phyloP scores from a whole-genome alignment of 2,329 filamentous ascomycete genomes.

The Plectosphaerella sp. region DNA sequence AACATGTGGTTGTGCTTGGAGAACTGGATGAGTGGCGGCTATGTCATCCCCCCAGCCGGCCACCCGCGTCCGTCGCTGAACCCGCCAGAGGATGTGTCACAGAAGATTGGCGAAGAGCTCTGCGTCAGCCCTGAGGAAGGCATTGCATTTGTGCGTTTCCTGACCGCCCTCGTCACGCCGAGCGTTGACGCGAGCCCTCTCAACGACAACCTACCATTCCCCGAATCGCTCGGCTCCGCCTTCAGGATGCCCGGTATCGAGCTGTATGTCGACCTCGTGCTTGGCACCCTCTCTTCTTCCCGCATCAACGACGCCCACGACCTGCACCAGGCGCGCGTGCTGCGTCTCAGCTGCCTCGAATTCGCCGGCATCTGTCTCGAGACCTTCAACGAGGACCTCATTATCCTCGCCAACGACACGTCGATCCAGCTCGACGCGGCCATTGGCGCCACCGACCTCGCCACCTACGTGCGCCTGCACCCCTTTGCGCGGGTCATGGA shows the following conservation, averaged over 20 bases:
- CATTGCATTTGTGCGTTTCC: slow-evolving; percentile 74
- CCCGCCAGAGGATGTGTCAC: slow-evolving; percentile 44
- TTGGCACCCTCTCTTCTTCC: slow-evolving; percentile 71
- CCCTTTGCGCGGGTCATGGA: slow-evolving; percentile 95
- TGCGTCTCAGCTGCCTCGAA: slow-evolving; percentile 77
- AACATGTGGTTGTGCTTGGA: slow-evolving; percentile 80
- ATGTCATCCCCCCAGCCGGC: slow-evolving; percentile 23
- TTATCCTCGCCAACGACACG: slow-evolving; percentile 77
- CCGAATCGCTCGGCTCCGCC: slow-evolving; percentile 74
- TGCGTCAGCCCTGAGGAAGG: slow-evolving; percentile 79
- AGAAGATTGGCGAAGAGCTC: slow-evolving; percentile 69
- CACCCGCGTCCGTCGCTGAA: slow-evolving; percentile 23
- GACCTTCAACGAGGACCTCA: slow-evolving; percentile 91
- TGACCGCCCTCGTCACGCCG: slow-evolving; percentile 69
- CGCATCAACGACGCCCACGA: slow-evolving; percentile 63
- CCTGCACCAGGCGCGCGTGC: slow-evolving; percentile 62
- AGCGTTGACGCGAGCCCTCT: slow-evolving; percentile 55
- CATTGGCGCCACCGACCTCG: slow-evolving; percentile 69
- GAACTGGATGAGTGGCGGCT: slow-evolving; percentile 67
- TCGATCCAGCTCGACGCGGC: slow-evolving; percentile 70
- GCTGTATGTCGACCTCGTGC: slow-evolving; percentile 84
- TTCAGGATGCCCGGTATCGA: slow-evolving; percentile 81
- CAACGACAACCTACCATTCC: slow-evolving; percentile 77
- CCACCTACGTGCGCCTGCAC: slow-evolving; percentile 79
- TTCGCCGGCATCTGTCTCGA: slow-evolving; percentile 76